Base-by-base conservation (phyloP, 352 stramenopile genomes). In the Phytopythium cucurbitacearum region DNA sequence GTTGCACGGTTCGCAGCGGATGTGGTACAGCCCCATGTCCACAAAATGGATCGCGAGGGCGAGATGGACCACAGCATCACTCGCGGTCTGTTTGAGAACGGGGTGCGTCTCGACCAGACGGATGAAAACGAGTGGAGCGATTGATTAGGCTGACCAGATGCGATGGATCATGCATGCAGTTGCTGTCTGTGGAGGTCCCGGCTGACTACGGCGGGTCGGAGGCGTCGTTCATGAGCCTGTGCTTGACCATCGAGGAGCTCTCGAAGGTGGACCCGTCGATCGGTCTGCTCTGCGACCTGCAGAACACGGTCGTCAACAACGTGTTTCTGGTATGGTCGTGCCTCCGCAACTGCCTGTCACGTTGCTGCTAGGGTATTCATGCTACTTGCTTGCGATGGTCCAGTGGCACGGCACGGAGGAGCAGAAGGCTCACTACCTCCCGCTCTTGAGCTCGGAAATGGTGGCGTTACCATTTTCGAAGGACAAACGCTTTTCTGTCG, bases 141-240 rank as follows among this genome's bases (percentile, higher is more conserved):
- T 28, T 28, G 21, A 28, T 28, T 28, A 28, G 21, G 21, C 21
- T 28, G 21, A 28, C 21, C 21, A 28, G 21, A 28, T 28, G 21
- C 33, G 15, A 37, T 51, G 11, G n/a, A 45, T 56, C 15, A 4
- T 6, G 36, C 7, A 35, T 54, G 52, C 58, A 79, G 55, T 83
- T 99, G 56, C 91, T 99, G 77, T 96, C 94, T 13, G 90, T 99
- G 60, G 94, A 99, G 76, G 97, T 98, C 54, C 92, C 92, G 10
- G 84, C 88, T 46, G 77, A 97, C 33, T 97, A 91, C 59, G 89
- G 87, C 42, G 97, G 97, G 37, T 92, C 73, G 32, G 95, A 94
- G 39, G 85, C 97, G 28, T 97, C 81, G 12, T 99, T 99, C 67
- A 98, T 97, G 67, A 94, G 81, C 32, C 76, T 97, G 16, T 97